These are phyloP conservation scores for Gracilaria domingensis DNA, from an alignment of 23 red algal species.

Conservation along the genomic window DNA sequence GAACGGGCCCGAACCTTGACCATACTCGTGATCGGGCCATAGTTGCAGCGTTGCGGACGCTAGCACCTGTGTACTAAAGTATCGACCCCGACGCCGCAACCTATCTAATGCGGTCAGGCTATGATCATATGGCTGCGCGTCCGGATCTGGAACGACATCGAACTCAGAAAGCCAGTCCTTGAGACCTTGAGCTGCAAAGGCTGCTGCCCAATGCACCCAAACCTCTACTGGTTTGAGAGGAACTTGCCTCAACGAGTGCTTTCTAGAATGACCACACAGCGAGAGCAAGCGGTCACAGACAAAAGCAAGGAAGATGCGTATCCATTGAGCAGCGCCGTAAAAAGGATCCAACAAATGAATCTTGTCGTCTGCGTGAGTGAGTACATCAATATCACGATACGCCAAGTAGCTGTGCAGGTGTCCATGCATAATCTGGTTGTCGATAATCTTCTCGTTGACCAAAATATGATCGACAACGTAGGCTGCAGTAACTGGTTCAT, in stretches of 20 bases:
- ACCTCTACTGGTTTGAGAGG: conserved; percentile 49
- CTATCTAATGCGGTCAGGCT: background rate
- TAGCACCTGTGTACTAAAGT: conserved; percentile 43
- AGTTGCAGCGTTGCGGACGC: conserved; percentile 26
- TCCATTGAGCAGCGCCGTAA: background rate
- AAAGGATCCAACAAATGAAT: conserved; percentile 3
- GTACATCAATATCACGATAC: background rate
- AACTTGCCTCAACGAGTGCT: background rate
- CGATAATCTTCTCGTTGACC: conserved; percentile 54
- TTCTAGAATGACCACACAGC: background rate
- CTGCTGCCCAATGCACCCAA: conserved; percentile 53
- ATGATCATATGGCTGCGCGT: background rate
- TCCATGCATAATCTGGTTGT: conserved; percentile 65
- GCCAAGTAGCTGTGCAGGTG: conserved; percentile 11
- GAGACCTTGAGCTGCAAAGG: conserved; percentile 42
- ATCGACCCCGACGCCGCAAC: conserved; percentile 16
- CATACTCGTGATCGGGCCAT: conserved; percentile 1
- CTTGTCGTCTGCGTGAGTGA: background rate
- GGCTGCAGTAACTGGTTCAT: background rate
- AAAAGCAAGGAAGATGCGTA: background rate
- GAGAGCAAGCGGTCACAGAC: background rate
- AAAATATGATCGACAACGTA: conserved; percentile 39
- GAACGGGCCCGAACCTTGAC: background rate
- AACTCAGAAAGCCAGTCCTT: conserved; percentile 56
- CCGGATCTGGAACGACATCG: conserved; percentile 38